Evolutionary conservation across 164 flowering plant genomes (phyloP), one percentile per base, ranked within the genome.

Genomic region (Berberis vulgaris): DNA sequence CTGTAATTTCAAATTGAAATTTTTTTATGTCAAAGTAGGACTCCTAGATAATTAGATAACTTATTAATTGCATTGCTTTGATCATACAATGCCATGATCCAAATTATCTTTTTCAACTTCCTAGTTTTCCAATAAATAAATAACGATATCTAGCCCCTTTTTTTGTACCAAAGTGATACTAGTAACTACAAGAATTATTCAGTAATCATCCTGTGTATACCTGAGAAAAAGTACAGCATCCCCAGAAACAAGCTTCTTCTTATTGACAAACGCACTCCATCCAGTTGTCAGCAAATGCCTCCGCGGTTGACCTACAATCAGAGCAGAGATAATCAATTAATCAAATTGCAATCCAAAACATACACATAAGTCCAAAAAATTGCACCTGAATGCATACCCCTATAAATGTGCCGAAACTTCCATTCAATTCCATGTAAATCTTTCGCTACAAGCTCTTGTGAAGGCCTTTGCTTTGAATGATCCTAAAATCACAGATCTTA

Each of bases 221-320:
- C 97, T 89, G 0, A 91, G 88, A 70, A 95, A 95, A 10, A 95
- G 94, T 68, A 95, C 99, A 42, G 99, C 99, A 78, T 95, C 99
- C 49, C 99, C 96, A 55, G 90, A 89, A 12, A 86, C 85, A 26
- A 95, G 91, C 80, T 86, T 91, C 81, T 95, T 95, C 83, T 83
- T 86, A 66, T 88, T 89, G 39, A 95, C 95, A 78, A 95, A 95
- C 12, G 91, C 94, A 79, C 97, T 91, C 99, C 99, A 95, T 43
- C 99, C 99, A 54, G 97, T 95, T 0, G 99, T 95, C 41, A 95
- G 92, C 83, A 95, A 82, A 81, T 95, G 97, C 81, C 99, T 76
- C 49, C 97, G 78, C 11, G 99, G 99, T 79, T 89, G 97, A 38
- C 99, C 99, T 95, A 81, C 66, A 68, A 57, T 71, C 38, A 41